phyloP scores from a whole-genome alignment of 352 stramenopile species.

The Plasmopara muralis region DNA sequence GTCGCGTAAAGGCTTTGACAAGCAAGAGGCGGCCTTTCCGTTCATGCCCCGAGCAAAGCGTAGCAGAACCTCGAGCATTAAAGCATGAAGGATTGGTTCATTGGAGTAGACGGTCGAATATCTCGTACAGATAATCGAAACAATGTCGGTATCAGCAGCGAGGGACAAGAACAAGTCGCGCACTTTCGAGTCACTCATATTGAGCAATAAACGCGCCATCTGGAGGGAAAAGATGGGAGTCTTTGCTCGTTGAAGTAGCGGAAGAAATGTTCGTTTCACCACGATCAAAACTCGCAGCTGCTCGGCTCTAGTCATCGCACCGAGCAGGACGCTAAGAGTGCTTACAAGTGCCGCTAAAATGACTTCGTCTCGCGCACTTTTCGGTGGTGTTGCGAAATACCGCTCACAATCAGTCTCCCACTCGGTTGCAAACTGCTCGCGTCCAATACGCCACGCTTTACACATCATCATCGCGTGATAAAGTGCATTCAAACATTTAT shows the following conservation, averaged over 20 bases:
- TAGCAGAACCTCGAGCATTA: constrained; percentile 40
- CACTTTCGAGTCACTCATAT: constrained; percentile 36
- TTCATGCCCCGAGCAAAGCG: constrained; percentile 22
- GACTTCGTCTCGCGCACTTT: constrained; percentile 50
- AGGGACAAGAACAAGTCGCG: constrained; percentile 53
- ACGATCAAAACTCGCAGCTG: constrained; percentile 46
- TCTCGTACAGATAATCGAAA: constrained; percentile 39
- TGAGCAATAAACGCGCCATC: constrained; percentile 40
- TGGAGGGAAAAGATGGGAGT: constrained; percentile 29
- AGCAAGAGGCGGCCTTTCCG: constrained; percentile 1
- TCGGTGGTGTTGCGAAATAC: constrained; percentile 32
- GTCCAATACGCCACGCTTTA: constrained; percentile 14
- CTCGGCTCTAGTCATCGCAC: constrained; percentile 25
- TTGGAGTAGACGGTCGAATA: constrained; percentile 38
- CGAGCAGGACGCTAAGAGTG: constrained; percentile 30
- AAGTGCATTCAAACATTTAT: constrained; percentile 53
- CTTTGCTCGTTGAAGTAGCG: constrained; percentile 32
- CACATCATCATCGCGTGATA: constrained; percentile 48
- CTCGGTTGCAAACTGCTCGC: constrained; percentile 20
- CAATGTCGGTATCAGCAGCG: constrained; percentile 46
- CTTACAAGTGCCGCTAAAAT: constrained; percentile 39
- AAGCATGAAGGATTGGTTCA: constrained; percentile 33
- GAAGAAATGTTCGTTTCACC: constrained; percentile 45
- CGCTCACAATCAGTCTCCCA: constrained; percentile 48
- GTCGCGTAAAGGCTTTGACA: constrained; percentile 20